Conservation (phyloP, 257 asterid species). For the Schizonepeta tenuifolia region DNA sequence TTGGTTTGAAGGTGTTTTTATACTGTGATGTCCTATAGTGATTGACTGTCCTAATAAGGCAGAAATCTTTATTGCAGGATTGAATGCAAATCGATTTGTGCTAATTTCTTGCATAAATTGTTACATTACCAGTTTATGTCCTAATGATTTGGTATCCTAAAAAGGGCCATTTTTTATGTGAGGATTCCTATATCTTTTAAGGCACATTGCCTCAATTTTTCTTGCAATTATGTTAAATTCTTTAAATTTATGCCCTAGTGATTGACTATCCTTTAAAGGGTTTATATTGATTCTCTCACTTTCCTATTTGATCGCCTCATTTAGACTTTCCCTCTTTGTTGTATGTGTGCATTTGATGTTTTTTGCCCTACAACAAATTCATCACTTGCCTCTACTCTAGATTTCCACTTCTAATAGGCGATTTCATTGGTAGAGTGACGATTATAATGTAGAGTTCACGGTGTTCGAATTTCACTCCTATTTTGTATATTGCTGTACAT, state of each 20-base stretch:
- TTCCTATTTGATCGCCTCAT: conserved; percentile 28
- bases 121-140: neutral
- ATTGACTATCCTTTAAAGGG: conserved; percentile 42
- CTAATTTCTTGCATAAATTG: conserved; percentile 12
- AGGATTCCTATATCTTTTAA: conserved; percentile 23
- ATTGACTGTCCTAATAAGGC: conserved; percentile 35
- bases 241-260: conserved; percentile 30
- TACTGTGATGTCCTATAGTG: neutral
- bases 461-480: too few relatives aligned
- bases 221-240: conserved; percentile 19
- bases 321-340: neutral
- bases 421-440: too few relatives aligned
- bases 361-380: too few relatives aligned
- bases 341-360: too few relatives aligned
- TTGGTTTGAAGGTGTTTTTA: neutral
- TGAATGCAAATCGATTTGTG: conserved; percentile 7
- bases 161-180: conserved; percentile 18
- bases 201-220: conserved; percentile 30
- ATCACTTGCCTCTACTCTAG: too few relatives aligned
- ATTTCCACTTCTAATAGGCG: too few relatives aligned
- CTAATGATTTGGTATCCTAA: conserved; percentile 15
- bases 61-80: conserved; percentile 28
- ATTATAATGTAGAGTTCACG: too few relatives aligned
- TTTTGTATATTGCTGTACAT: too few relatives aligned
- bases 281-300: conserved; percentile 24